Evolutionary conservation across 1,284 basidiomycete species (phyloP), one percentile per base, ranked within the genome.

Genomic region (Cryptococcus amylolentus): DNA sequence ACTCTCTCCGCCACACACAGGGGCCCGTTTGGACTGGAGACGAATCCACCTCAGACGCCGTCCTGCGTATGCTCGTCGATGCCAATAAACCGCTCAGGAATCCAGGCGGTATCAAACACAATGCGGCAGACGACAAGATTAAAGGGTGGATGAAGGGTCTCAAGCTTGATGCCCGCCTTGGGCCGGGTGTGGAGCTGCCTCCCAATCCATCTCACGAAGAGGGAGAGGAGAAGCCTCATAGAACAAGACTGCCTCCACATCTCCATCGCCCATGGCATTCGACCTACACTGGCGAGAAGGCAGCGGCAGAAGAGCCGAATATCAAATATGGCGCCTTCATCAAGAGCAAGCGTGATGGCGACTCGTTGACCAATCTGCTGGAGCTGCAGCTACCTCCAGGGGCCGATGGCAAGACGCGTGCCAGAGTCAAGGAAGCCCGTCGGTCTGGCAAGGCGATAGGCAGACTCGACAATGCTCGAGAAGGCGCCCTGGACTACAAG

Each of bases 41-140:
- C 14, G 89, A 91, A 73, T 80, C 81, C 2, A 79, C 84, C 3
- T 79, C 84, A 56, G 87, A 90, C 77, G 82, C 86, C 0, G 87
- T 91, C 0, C 79, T 91, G 20, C 83, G 88, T 26, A 91, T 92
- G 89, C 82, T 91, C 4, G 81, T 90, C 42, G 89, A 91, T 78
- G 89, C 89, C 66, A 85, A 91, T 78, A 89, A 88, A 75, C 88
- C 89, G 5, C 76, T 89, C 31, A 82, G 88, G 13, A 83, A 80
- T 3, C 65, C 66, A 0, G 64, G 64, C 9, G 71, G 69, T 2
- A 54, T 74, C 51, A 68, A 70, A 53, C 58, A 63, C 52, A 66
- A 81, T 59, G 81, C 84, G 3, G 86, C 88, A 9, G 88, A 91
- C 56, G 81, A 89, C 72, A 89, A 87, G 73, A 77, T 91, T 59